Base-by-base conservation (phyloP, 257 asterid genomes). In the Cynanchum wilfordii region DNA sequence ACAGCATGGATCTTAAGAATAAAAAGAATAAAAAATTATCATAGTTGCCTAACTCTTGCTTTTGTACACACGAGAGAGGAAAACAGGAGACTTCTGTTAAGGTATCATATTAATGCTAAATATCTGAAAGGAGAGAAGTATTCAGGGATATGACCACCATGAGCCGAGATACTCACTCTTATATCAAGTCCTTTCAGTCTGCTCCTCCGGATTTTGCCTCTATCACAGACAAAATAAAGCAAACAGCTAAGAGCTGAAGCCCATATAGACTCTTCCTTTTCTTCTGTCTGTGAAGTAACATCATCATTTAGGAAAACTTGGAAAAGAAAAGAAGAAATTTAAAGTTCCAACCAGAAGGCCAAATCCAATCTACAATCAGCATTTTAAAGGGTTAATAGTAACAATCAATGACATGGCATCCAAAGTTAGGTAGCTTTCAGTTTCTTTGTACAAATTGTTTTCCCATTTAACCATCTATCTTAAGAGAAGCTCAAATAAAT, bases 241-340 rank as follows among this genome's bases (percentile, higher is more conserved):
- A 95, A 84, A 86, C 99, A 92, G 87, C 99, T 92, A 57, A 95
- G 80, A 73, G 96, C 87, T 81, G 99, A 92, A 77, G 99, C 96
- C 99, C 99, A 95, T 78, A 95, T 88, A 79, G 98, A 83, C 77
- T 95, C 99, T 78, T 89, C 94, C 77, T 79, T 87, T 84, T 92
- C 98, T 84, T 92, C 97, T 17, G 81, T 83, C 99, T 95, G 92
- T 76, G 63, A 82, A 73, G 76, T 19, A 75, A 74, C 24, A 45
- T 44, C 51, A 73, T 27, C 44, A 66, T 70, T 17, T 38, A 69
- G 25, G 33, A 52, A 40, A 17, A 24, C 19, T 17, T 54, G 9
- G 20, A 27, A 50, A 33, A 52, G 44, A 70, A 52, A 29, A 36
- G 6, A 19, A 20, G n/a, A 49, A 7, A 47, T 19, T 55, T 27